These are phyloP conservation scores for Mucuna pruriens DNA, from an alignment of 306 rosid genomes.

Conservation along the genomic window DNA sequence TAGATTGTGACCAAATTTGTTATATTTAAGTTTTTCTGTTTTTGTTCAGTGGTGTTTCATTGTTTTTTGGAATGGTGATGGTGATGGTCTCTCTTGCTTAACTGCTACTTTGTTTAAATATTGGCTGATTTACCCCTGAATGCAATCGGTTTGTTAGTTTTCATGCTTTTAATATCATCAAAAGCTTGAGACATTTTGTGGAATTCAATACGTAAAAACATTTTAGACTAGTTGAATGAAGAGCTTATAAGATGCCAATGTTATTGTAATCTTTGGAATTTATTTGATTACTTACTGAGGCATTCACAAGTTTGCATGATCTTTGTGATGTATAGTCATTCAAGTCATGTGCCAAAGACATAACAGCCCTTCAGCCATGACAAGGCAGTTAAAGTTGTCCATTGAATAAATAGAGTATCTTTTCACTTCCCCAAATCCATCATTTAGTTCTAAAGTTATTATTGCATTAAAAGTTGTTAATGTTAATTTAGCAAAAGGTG, in stretches of 20 bases:
- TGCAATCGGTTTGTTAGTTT: conserved; percentile 8
- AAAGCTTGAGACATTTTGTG: not conserved
- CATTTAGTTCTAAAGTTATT: not conserved
- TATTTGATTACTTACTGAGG: not conserved
- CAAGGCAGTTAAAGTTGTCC: not conserved
- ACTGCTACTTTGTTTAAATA: conserved; percentile 5
- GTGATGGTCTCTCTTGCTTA: not conserved
- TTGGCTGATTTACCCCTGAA: not conserved
- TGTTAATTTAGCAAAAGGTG: not conserved
- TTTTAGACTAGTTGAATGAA: not conserved
- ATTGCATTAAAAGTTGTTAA: not conserved
- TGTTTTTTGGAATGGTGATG: conserved; percentile 24
- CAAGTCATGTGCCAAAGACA: conserved; percentile 5
- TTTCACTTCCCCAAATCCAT: not conserved
- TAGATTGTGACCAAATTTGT: conserved; percentile 19
- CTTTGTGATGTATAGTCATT: not conserved
- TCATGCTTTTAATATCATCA: not conserved
- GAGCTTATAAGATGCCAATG: conserved; percentile 15
- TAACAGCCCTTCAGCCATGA: not conserved
- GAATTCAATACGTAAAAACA: not conserved
- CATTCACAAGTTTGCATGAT: not conserved
- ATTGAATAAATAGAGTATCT: not conserved
- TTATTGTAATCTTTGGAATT: not conserved
- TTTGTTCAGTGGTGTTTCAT: not conserved
- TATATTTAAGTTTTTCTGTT: not conserved